These are phyloP conservation scores for Leccinum subrobustum DNA, from an alignment of 1,284 basidiomycete genomes.

Conservation along the genomic window DNA sequence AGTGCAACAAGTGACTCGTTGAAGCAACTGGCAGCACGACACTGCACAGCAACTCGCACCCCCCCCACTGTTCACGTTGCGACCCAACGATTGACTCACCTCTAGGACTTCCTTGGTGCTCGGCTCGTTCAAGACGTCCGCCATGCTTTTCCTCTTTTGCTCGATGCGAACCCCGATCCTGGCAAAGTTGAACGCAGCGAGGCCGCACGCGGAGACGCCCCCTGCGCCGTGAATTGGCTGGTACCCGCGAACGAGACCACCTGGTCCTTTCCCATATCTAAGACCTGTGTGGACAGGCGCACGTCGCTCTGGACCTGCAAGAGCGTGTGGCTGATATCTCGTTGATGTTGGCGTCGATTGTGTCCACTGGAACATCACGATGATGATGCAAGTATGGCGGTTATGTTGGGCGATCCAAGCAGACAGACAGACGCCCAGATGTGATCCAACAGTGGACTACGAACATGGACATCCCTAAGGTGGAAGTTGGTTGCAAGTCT, in stretches of 20 bases:
- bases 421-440: background rate
- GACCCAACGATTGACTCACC: constrained; percentile 13
- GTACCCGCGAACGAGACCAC: constrained; percentile 44
- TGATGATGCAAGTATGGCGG: background rate
- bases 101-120: constrained; percentile 23
- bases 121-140: constrained; percentile 22
- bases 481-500: background rate
- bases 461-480: background rate
- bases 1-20: background rate
- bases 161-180: constrained; percentile 36
- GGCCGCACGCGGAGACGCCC: constrained; percentile 53
- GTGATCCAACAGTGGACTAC: no score
- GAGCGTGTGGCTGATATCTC: background rate
- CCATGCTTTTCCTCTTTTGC: constrained; percentile 1
- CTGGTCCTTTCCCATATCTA: constrained; percentile 25
- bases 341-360: background rate
- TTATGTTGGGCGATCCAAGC: background rate
- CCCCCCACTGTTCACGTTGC: background rate
- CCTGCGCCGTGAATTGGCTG: constrained; percentile 46
- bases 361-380: background rate
- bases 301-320: background rate
- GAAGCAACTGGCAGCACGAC: background rate
- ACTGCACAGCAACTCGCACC: background rate
- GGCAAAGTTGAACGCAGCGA: constrained; percentile 62
- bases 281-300: constrained; percentile 18